Base-by-base conservation (phyloP, 1,284 basidiomycete genomes). In the Phlebopus sp. region DNA sequence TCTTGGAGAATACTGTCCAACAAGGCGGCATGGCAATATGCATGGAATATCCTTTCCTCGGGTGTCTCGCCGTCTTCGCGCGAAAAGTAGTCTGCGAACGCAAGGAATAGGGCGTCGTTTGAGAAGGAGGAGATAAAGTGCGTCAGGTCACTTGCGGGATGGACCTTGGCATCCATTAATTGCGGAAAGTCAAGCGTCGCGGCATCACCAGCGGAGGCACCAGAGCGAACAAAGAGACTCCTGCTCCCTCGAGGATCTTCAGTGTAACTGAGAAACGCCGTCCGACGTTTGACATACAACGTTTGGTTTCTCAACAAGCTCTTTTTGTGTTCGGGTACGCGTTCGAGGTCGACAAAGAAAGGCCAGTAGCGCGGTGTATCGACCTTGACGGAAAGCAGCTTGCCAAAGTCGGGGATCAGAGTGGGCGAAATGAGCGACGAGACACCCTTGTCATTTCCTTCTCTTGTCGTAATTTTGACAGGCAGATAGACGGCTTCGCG, bases 281-380 rank as follows among this genome's bases (percentile, higher is more conserved):
- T 88, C 37, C 92, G 82, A 17, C 95, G 85, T 68, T 98, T 96
- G 49, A 98, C 95, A 56, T 82, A 93, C 17, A 97, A 73, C 0
- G 90, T 95, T 55, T 92, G 87, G 48, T 79, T 87, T 36, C 74
- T 77, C 29, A 95, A 69, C 27, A 97, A 77, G 6, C 77, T 76
- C 35, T 79, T 78, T 42, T 79, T 78, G 63, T 94, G 87, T n/a
- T 74, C 76, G 3, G 81, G 75, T 43, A 82, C 76, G 42, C 82
- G 72, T 36, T 79, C 76, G 19, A 91, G 78, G 58, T 94, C 86
- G 37, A 96, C 77, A 49, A 84, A 82, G 67, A 94, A 88, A 0
- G 92, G 88, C 90, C 93, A 97, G 68, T 99, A 98, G 10, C 96
- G 81, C 5, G 91, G 91, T 0, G 91, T 95, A 60, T 96, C 93